These are phyloP conservation scores for Colletotrichum musae DNA, from an alignment of 2,329 filamentous ascomycete genomes.

Conservation along the genomic window DNA sequence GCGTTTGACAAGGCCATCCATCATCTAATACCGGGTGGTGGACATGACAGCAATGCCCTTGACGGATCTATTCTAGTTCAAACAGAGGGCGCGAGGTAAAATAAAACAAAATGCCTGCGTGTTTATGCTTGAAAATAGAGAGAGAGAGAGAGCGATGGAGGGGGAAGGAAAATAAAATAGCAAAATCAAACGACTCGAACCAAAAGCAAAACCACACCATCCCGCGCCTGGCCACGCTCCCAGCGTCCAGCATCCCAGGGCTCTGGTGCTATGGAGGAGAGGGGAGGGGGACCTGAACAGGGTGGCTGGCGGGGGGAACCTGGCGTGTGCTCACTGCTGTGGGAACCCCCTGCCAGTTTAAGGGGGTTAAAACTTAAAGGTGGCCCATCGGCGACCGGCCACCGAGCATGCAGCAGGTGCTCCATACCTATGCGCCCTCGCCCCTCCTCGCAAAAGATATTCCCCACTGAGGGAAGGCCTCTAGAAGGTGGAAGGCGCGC, in stretches of 20 bases:
- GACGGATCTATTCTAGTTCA: neutral
- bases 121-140: too few species aligned
- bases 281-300: constrained; percentile 7
- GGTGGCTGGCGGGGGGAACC: constrained; percentile 7
- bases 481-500: constrained; percentile 15
- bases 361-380: neutral
- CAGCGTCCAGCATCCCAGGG: constrained; percentile 18
- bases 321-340: neutral
- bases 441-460: constrained; percentile 1
- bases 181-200: constrained; percentile 13
- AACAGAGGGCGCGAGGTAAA: neutral
- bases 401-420: constrained; percentile 38
- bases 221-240: constrained; percentile 14
- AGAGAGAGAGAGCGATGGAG: neutral
- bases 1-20: constrained; percentile 11
- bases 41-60: too few species aligned
- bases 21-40: too few species aligned
- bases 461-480: constrained; percentile 32
- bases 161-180: neutral
- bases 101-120: neutral
- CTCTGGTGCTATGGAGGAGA: constrained; percentile 18
- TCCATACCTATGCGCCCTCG: neutral
- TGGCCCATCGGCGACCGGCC: constrained; percentile 34
- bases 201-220: constrained; percentile 7
- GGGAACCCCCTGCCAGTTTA: neutral